Base-by-base conservation (phyloP, 306 rosid genomes). In the Prunus armeniaca region DNA sequence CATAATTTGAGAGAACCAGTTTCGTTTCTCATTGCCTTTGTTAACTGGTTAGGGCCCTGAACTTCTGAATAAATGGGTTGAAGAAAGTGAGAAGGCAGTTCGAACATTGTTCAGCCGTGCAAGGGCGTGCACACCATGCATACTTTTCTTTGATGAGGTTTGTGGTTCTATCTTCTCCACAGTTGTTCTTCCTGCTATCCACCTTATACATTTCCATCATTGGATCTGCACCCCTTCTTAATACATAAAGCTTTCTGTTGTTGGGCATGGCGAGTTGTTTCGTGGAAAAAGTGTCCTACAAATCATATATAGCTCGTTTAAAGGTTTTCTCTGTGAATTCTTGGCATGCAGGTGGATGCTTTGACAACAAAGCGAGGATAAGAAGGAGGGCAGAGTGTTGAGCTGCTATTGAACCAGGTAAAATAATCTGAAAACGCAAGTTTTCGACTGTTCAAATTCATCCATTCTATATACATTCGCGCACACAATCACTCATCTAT, bases 131-230 rank as follows among this genome's bases (percentile, higher is more conserved):
- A 71, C 93, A 4, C 93, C 91, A 5, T 93, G 98, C 84, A 79
- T 93, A 80, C 71, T 93, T 9, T 93, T 89, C 81, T 89, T 93
- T 79, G 97, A 93, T 49, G 98, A 91, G 91, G 97, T 93, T 72
- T 77, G 91, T 79, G 62, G 74, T 45, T 32, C 38, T 32, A 32
- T 65, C 50, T 62, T 71, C 65, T 24, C 34, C 22, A 4, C 58
- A 54, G 58, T 54, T 57, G 62, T 32, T 32, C 38, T 70, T 28
- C 25, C 30, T 73, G 45, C 38, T 1, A 32, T 63, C 43, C 0
- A 9, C 58, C 38, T 32, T 54, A 3, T 49, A 19, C 24, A 19
- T 54, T 54, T 54, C 12, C 3, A 14, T 45, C 19, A 45, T 45
- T 68, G 3, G 17, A 63, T 32, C 32, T 74, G 19, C 10, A 7